phyloP scores from a whole-genome alignment of 257 asterid genomes.

The Solanum neorickii region DNA sequence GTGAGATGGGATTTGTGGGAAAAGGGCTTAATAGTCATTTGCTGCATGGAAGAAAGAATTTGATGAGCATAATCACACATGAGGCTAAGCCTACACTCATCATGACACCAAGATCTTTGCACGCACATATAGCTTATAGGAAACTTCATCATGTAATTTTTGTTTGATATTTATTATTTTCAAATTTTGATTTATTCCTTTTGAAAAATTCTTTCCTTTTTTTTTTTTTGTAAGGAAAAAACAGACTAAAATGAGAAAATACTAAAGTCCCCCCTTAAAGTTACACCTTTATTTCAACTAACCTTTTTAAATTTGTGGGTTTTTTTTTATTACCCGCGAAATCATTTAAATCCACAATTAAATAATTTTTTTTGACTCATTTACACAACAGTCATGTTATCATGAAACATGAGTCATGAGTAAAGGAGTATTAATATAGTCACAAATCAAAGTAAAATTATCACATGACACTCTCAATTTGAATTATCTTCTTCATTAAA shows the following conservation, averaged over 20 bases:
- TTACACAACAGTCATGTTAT: not conserved
- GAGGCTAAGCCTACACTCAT: slow-evolving; percentile 13
- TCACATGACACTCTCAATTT: not conserved
- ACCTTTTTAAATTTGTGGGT: not conserved
- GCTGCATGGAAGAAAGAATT: slow-evolving; percentile 7
- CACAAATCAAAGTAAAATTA: no score
- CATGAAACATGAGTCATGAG: not conserved
- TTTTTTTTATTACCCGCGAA: not conserved
- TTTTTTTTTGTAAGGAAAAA: not conserved
- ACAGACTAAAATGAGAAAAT: not conserved
- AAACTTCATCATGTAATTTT: not conserved
- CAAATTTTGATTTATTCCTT: not conserved
- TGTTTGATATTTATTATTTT: not conserved
- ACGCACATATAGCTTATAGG: not conserved
- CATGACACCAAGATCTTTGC: not conserved
- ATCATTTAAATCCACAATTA: no score
- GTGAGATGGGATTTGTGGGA: not conserved
- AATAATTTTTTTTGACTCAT: not conserved
- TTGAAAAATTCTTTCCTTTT: not conserved
- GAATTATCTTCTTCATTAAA: not conserved
- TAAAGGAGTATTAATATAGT: not conserved
- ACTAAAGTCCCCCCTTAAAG: not conserved
- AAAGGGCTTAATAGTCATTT: not conserved
- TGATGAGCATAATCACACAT: slow-evolving; percentile 9
- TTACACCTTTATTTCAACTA: not conserved